A percentile compares a stretch with the other conserved stretches of the same genome.
Evolutionary conservation across 345 rosid species (phyloP).

Genomic region (Heritiera fomes): DNA sequence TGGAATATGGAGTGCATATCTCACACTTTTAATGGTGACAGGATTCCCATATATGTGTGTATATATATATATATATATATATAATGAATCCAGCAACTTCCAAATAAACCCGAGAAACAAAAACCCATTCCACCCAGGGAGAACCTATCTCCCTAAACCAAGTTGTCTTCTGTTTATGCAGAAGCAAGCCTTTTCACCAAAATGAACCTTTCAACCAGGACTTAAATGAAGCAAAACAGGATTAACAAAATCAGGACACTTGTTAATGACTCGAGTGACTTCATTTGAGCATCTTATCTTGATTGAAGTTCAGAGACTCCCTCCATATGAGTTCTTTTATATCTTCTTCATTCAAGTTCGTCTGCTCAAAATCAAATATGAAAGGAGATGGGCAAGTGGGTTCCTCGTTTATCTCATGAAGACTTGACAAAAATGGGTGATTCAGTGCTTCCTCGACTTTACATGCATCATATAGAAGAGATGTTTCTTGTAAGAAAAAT

Average conservation of each 20-base stretch:
- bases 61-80: not conserved
- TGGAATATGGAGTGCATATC: not conserved
- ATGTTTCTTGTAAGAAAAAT: slow-evolving; percentile 16
- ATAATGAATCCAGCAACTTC: slow-evolving; percentile 11
- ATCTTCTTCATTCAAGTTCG: slow-evolving; percentile 65
- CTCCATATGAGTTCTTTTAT: slow-evolving; percentile 76
- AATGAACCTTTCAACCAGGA: not conserved
- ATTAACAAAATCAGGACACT: not conserved
- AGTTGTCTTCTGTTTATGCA: not conserved
- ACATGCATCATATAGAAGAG: slow-evolving; percentile 14
- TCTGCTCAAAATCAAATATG: slow-evolving; percentile 72
- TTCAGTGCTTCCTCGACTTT: slow-evolving; percentile 79
- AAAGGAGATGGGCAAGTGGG: slow-evolving; percentile 71
- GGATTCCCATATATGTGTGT: not conserved
- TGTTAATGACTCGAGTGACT: not conserved
- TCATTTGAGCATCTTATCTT: slow-evolving; percentile 40
- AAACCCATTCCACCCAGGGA: slow-evolving; percentile 20
- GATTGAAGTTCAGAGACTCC: slow-evolving; percentile 65
- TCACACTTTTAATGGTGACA: not conserved
- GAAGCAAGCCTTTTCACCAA: slow-evolving; percentile 9
- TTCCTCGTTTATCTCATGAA: slow-evolving; percentile 93
- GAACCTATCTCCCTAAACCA: slow-evolving; percentile 36
- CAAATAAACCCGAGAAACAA: slow-evolving; percentile 9
- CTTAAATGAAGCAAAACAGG: slow-evolving; percentile 12
- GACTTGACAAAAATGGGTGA: slow-evolving; percentile 75